Percentiles rank a stretch among this genome's conserved stretches.
These are phyloP conservation scores for Penicillium roqueforti DNA, from an alignment of 495 filamentous ascomycete species.

Conservation along the genomic window DNA sequence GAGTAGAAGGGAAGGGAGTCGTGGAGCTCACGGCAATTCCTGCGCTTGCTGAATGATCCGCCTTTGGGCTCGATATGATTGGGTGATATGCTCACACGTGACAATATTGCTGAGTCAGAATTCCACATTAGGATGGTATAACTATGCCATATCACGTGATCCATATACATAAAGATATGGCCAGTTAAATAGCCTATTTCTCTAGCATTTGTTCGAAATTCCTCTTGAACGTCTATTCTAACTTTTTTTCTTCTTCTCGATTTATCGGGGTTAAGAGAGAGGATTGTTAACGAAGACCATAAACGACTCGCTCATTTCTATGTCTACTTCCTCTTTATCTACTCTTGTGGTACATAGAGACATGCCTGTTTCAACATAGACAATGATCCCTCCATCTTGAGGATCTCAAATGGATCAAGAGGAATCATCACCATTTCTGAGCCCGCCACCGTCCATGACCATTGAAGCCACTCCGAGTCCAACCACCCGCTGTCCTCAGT, in stretches of 20 bases:
- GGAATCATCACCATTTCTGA: conserved; percentile 39
- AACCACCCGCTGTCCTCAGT: conserved; percentile 35
- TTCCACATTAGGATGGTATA: conserved; percentile 11
- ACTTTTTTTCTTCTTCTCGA: neutral
- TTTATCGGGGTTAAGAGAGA: too few relatives aligned
- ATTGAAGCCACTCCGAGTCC: conserved; percentile 39
- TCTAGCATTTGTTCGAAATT: neutral
- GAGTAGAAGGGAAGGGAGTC: conserved; percentile 26
- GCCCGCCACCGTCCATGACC: conserved; percentile 39
- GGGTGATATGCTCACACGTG: conserved; percentile 29
- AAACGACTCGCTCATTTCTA: neutral
- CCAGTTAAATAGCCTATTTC: neutral
- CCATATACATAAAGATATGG: neutral
- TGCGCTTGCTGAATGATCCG: conserved; percentile 48
- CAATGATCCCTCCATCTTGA: conserved; percentile 23
- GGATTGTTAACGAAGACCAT: too few relatives aligned
- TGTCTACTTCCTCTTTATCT: neutral
- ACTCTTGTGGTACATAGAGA: conserved; percentile 40
- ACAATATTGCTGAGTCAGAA: conserved; percentile 18
- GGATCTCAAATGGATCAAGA: conserved; percentile 33
- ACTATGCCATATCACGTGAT: conserved; percentile 5
- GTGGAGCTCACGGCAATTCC: conserved; percentile 40
- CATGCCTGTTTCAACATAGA: conserved; percentile 34
- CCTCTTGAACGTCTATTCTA: too few relatives aligned
- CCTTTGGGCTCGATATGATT: conserved; percentile 41